Evolutionary conservation across 257 asterid species (phyloP).

Genomic region (Gynochthodes officinalis): DNA sequence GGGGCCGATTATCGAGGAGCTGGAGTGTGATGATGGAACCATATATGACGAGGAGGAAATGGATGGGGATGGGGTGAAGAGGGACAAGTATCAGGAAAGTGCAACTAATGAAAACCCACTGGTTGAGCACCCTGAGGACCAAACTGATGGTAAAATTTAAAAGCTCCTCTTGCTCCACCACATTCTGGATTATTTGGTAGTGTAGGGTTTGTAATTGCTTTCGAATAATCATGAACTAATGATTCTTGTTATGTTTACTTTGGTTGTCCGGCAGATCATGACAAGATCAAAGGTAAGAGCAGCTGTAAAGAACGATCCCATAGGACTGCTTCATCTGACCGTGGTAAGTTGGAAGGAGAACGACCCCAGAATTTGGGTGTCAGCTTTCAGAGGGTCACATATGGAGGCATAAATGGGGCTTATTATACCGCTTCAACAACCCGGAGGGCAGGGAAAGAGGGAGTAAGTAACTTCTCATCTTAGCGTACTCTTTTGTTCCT

Average conservation of each 20-base stretch:
- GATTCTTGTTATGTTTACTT: not conserved
- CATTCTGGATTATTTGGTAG: not conserved
- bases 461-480: conserved; percentile 40
- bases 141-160: conserved; percentile 38
- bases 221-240: not conserved
- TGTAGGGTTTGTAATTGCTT: not conserved
- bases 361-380: conserved; percentile 28
- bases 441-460: conserved; percentile 54
- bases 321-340: conserved; percentile 4
- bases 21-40: conserved; percentile 49
- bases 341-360: conserved; percentile 22
- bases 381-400: conserved; percentile 66
- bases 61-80: conserved; percentile 16
- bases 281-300: conserved; percentile 14
- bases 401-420: conserved; percentile 74
- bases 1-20: conserved; percentile 56
- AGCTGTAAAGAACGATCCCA: conserved; percentile 20
- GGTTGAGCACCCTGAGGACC: conserved; percentile 85
- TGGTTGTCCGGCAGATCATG: conserved; percentile 31
- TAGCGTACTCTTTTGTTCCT: not conserved
- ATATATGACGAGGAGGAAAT: conserved; percentile 19
- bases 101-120: conserved; percentile 47
- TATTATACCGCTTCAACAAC: conserved; percentile 66
- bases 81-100: not conserved
- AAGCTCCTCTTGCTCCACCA: too few relatives aligned